Conservation (phyloP, 495 filamentous ascomycete species). For the Podospora conica region DNA sequence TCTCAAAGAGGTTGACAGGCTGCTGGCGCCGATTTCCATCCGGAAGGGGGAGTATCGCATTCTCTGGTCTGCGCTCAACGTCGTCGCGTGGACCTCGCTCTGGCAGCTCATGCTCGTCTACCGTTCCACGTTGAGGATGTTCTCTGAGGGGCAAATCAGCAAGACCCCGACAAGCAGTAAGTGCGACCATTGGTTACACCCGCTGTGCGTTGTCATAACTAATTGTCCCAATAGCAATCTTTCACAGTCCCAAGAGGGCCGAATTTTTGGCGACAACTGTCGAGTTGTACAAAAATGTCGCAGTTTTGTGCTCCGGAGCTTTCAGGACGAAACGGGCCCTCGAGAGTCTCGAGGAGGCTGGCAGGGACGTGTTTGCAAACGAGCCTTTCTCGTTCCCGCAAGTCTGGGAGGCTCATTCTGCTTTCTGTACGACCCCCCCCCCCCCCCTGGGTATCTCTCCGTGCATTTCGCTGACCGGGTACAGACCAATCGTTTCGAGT, state of each 20-base stretch:
- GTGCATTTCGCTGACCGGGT: not conserved
- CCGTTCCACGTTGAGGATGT: conserved; percentile 16
- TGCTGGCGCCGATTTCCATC: not conserved
- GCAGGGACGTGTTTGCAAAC: conserved; percentile 1
- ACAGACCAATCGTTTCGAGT: not conserved
- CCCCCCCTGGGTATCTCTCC: not conserved
- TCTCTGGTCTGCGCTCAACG: conserved; percentile 3
- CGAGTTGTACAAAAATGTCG: conserved; percentile 13
- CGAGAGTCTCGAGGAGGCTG: conserved; percentile 10
- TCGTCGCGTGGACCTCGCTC: conserved; percentile 19
- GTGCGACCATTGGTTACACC: not conserved
- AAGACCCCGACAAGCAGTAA: not conserved
- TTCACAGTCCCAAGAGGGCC: not conserved
- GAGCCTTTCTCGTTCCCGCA: conserved; percentile 14
- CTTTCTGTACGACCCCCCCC: conserved; percentile 20
- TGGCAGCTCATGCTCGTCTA: conserved; percentile 27
- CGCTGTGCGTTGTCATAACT: conserved; percentile 1
- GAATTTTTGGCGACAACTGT: conserved; percentile 17
- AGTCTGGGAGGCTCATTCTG: conserved; percentile 8
- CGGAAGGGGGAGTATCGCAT: not conserved
- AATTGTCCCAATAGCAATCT: conserved; percentile 6
- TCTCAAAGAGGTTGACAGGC: conserved; percentile 12
- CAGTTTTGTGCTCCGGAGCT: conserved; percentile 18
- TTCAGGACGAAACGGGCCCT: conserved; percentile 17
- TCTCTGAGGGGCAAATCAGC: conserved; percentile 2